Evolutionary conservation across 345 rosid species (phyloP), one percentile per base, ranked within the genome.

Genomic region (Eucalyptus regnans): DNA sequence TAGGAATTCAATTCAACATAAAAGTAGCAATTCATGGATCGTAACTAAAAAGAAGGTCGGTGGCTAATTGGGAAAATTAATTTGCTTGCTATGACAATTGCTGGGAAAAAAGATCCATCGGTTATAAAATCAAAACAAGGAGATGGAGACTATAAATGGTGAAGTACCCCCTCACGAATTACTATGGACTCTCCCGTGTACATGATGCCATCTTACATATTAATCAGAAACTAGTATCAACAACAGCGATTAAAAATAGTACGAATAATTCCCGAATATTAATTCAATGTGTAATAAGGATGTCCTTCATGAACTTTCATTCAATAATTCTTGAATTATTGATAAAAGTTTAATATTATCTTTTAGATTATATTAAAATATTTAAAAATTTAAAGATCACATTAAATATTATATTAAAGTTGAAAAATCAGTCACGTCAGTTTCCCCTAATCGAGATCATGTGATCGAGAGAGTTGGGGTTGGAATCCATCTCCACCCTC

Each of bases 341-440:
- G 12, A 22, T 23, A 23, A 22, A 56, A 22, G 3, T 56, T 56
- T 9, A 56, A 56, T 56, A 0, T 56, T 8, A 56, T 56, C 0
- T 56, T 56, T 23, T 23, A 23, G 3, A 56, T 56, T 4, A 8
- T 56, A 56, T 56, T 6, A 56, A 8, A 56, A 56, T 56, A 56
- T 56, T 56, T 56, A 23, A 23, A 56, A 56, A 0, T 23, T 56
- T 0, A 56, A 23, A 23, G 1, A 23, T 0, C 0, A 3, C 2
- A 56, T 22, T 56, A 56, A 56, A 56, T 22, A 22, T 9, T 20
- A 9, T 52, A 17, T 17, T 7, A 52, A 52, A 52, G 23, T 52
- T 52, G 3, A 18, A 52, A 52, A 52, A 18, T 52, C 56, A 1
- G 9, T 52, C 58, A 52, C 58, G 58, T 52, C 58, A 18, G 20